These are phyloP conservation scores for Lomentospora prolificans DNA, from an alignment of 2,329 filamentous ascomycete species.

Conservation along the genomic window DNA sequence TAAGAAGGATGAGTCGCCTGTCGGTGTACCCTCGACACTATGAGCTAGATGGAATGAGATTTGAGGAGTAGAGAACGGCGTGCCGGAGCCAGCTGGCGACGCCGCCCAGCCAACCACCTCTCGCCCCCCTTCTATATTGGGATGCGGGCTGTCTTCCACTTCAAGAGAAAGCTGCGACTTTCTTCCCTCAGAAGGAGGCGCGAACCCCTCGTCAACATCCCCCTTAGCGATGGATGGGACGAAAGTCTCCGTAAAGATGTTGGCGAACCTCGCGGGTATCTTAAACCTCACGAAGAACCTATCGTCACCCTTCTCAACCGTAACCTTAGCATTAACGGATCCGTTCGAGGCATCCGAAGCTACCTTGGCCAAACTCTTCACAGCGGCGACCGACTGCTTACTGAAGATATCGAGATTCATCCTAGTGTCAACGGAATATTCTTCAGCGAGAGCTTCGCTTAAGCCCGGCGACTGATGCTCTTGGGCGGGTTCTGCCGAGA, in stretches of 20 bases:
- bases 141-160: not conserved
- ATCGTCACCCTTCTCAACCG: constrained; percentile 18
- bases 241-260: constrained; percentile 20
- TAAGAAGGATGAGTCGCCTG: not conserved
- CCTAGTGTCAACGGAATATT: constrained; percentile 1
- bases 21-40: not conserved
- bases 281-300: constrained; percentile 28
- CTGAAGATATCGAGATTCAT: constrained; percentile 4
- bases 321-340: constrained; percentile 19
- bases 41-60: not conserved
- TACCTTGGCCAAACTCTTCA: not conserved
- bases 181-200: not conserved
- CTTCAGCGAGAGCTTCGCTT: not conserved
- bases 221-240: not conserved
- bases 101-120: not conserved
- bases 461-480: not conserved
- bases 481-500: not conserved
- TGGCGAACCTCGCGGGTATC: constrained; percentile 21
- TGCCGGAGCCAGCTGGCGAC: not conserved
- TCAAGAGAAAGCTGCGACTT: not conserved
- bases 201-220: not conserved
- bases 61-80: not conserved
- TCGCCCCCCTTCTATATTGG: not conserved
- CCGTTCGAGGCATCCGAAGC: not conserved
- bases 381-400: not conserved